Evolutionary conservation across 179 eudicot species (phyloP).

Genomic region (Sideroxylon spinosum): DNA sequence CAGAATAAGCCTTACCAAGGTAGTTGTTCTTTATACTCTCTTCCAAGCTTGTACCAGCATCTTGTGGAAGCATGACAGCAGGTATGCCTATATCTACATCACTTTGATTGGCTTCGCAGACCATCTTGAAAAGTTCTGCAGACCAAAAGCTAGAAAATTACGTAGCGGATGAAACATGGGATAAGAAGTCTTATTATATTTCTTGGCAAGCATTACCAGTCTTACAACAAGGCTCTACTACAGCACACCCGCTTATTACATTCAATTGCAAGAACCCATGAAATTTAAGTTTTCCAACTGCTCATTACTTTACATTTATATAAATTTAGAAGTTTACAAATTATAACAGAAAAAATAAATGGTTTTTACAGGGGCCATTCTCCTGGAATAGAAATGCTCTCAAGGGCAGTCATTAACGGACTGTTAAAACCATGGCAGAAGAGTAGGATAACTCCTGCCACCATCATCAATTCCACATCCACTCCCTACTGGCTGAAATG

Average conservation of each 20-base stretch:
- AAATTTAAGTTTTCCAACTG: not conserved
- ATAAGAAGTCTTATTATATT: not conserved
- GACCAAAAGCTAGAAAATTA: not conserved
- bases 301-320: not conserved
- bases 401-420: not conserved
- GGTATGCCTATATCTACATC: constrained; percentile 67
- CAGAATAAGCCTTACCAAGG: constrained; percentile 42
- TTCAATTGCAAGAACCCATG: not conserved
- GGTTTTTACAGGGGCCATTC: not conserved
- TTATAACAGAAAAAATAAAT: constrained; percentile 3
- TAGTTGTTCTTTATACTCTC: constrained; percentile 47
- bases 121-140: constrained; percentile 97
- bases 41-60: constrained; percentile 69
- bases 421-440: not conserved
- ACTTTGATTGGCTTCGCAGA: constrained; percentile 73
- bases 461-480: not conserved
- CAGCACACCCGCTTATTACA: not conserved
- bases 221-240: not conserved
- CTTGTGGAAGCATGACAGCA: constrained; percentile 81
- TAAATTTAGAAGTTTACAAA: too few species aligned
- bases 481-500: not conserved
- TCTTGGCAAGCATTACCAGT: not conserved
- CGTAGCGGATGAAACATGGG: not conserved
- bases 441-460: not conserved
- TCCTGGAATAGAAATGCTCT: not conserved